Base-by-base conservation (phyloP, 2,329 filamentous ascomycete species). In the Ilyonectria robusta region DNA sequence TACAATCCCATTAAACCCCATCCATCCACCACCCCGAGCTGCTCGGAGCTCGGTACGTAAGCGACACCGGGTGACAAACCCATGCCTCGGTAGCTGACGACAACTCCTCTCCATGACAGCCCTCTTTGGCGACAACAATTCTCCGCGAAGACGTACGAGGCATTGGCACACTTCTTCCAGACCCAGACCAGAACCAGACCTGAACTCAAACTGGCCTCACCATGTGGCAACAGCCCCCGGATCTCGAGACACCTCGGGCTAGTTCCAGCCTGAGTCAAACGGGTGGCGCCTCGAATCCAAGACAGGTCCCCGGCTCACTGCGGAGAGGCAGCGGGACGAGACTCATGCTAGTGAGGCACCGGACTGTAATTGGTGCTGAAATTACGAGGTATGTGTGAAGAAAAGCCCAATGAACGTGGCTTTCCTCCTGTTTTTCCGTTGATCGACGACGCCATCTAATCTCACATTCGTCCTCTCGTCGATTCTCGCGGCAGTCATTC, bases 1-100 rank as follows among this genome's bases (percentile, higher is more conserved):
- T 51, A 54, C 55, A 35, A 42, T 40, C 23, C 33, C 50, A 59
- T 59, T 64, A 35, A 48, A 47, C 40, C 48, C 54, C 62, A 68
- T 69, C 56, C 17, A 33, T 31, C 70, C 68, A 72, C 68, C 62
- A 63, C 59, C 60, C 65, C 67, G 56, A 62, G 59, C 65, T 69
- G 66, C 69, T 63, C 46, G 46, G 63, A 23, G 58, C 51, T 65
- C 63, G 72, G 69, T 72, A 71, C 72, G 72, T 70, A 73, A 73
- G 72, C 68, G 70, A 71, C 66, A 67, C 73, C 64, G 69, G 70
- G 15, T 57, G 33, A 54, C 65, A 59, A 47, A 37, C 44, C 68
- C 68, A 55, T 61, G 63, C 66, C 72, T 72, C 71, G 72, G 72
- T 72, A 75, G 26, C 26, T 26, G 4, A 26, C 26, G 66, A 33